Percentiles rank a stretch among this genome's conserved stretches.
These are phyloP conservation scores for Pythium utonaiense DNA, from an alignment of 352 stramenopile genomes.

Conservation along the genomic window DNA sequence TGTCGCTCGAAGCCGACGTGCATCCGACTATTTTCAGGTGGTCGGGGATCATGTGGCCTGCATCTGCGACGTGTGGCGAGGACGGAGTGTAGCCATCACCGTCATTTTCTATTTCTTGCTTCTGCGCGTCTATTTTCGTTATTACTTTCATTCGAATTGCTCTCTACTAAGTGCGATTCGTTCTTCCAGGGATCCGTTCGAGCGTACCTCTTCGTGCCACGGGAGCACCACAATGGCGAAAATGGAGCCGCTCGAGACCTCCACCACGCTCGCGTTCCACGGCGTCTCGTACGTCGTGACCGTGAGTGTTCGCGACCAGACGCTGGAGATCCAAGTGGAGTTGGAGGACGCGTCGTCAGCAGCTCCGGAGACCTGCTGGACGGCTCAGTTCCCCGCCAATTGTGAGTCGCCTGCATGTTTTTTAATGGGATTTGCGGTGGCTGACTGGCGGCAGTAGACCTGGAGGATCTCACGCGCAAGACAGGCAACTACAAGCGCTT, in stretches of 20 bases:
- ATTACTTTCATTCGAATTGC: not conserved
- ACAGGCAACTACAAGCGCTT: slow-evolving; percentile 94
- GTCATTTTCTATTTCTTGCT: not conserved
- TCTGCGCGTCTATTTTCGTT: not conserved
- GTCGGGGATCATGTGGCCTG: not conserved
- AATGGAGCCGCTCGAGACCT: slow-evolving; percentile 66
- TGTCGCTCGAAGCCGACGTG: too few relatives aligned
- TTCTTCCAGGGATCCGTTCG: slow-evolving; percentile 1
- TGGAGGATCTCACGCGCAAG: slow-evolving; percentile 92
- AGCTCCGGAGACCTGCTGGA: slow-evolving; percentile 38
- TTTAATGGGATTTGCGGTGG: not conserved
- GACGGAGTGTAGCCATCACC: not conserved
- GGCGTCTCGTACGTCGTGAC: slow-evolving; percentile 74
- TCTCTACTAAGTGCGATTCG: slow-evolving; percentile 5
- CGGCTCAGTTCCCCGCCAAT: slow-evolving; percentile 47
- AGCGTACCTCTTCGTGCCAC: not conserved
- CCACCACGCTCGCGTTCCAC: slow-evolving; percentile 61
- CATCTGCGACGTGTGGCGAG: not conserved
- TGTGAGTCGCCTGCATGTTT: slow-evolving; percentile 20
- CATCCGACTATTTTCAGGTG: not conserved
- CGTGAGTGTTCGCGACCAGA: slow-evolving; percentile 48
- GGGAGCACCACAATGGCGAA: not conserved
- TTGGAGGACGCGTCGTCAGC: slow-evolving; percentile 30
- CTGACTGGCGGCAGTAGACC: too few relatives aligned
- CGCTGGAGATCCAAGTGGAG: slow-evolving; percentile 71